Conservation (phyloP, 2,329 filamentous ascomycete species). For the Nigrospora sphaerica region DNA sequence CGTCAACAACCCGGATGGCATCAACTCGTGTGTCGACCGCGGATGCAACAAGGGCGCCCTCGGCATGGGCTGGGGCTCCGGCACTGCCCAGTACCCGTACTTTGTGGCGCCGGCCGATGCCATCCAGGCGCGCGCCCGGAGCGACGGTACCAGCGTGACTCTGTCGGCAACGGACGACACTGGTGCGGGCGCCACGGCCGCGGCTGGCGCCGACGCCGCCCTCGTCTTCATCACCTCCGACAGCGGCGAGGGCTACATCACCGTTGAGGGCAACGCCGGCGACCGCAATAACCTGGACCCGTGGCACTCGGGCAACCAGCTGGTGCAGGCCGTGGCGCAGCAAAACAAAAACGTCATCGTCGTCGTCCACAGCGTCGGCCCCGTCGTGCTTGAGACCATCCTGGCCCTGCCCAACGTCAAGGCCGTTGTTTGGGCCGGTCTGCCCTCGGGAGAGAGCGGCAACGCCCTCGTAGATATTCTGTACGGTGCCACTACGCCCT, state of each 20-base stretch:
- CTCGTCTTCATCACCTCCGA: conserved; percentile 52
- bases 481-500: conserved; percentile 53
- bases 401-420: conserved; percentile 51
- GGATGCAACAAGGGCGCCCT: conserved; percentile 56
- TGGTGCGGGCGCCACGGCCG: conserved; percentile 2
- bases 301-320: conserved; percentile 8
- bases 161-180: conserved; percentile 38
- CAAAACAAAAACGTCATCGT: conserved; percentile 63
- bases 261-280: conserved; percentile 50
- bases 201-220: conserved; percentile 2
- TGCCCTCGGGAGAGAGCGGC: conserved; percentile 56
- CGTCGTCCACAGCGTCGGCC: conserved; percentile 58
- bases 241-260: conserved; percentile 51
- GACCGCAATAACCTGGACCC: conserved; percentile 53
- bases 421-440: conserved; percentile 53
- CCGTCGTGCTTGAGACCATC: conserved; percentile 51
- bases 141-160: conserved; percentile 33
- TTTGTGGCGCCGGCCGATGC: conserved; percentile 45
- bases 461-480: conserved; percentile 54
- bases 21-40: conserved; percentile 56
- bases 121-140: conserved; percentile 35
- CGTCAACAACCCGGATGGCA: conserved; percentile 50
- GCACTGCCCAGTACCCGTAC: conserved; percentile 42
- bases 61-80: conserved; percentile 60
- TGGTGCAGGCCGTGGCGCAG: conserved; percentile 52